phyloP scores from a whole-genome alignment of 208 protist genomes.

The Trypanosoma theileri region DNA sequence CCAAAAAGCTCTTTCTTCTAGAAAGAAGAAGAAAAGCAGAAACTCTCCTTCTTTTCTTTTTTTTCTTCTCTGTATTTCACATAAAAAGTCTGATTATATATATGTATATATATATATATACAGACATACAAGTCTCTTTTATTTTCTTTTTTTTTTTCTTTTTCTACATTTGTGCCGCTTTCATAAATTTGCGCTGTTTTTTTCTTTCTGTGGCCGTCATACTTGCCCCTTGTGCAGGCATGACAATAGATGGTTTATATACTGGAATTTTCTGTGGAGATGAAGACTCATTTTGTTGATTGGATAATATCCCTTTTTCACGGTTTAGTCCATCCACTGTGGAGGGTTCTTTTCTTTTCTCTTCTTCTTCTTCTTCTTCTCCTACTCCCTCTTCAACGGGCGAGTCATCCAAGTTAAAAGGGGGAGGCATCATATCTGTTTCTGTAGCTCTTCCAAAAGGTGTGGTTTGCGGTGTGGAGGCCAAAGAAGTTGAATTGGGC shows the following conservation, averaged over 20 bases:
- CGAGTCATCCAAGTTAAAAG: constrained; percentile 14
- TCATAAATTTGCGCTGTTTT: constrained; percentile 23
- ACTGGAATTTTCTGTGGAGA: not conserved
- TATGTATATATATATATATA: too few relatives aligned
- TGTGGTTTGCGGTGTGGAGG: constrained; percentile 35
- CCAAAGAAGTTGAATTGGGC: constrained; percentile 35
- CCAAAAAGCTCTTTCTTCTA: too few relatives aligned
- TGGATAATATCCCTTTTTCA: too few relatives aligned
- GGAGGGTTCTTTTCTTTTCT: not conserved
- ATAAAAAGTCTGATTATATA: too few relatives aligned
- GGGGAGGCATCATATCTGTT: not conserved
- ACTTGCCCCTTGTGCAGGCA: not conserved
- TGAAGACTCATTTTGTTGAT: too few relatives aligned
- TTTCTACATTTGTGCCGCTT: not conserved
- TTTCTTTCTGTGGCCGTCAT: constrained; percentile 23
- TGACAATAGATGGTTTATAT: constrained; percentile 2
- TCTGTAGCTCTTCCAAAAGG: constrained; percentile 20
- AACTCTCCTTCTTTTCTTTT: constrained; percentile 1
- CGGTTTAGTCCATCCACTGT: not conserved
- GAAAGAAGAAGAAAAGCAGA: not conserved
- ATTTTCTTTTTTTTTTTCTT: not conserved
- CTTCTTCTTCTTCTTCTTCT: not conserved
- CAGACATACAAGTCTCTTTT: too few relatives aligned
- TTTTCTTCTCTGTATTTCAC: too few relatives aligned
- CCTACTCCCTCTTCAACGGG: not conserved